phyloP scores from a whole-genome alignment of 1,284 basidiomycete species.

The Heterobasidion occidentale region DNA sequence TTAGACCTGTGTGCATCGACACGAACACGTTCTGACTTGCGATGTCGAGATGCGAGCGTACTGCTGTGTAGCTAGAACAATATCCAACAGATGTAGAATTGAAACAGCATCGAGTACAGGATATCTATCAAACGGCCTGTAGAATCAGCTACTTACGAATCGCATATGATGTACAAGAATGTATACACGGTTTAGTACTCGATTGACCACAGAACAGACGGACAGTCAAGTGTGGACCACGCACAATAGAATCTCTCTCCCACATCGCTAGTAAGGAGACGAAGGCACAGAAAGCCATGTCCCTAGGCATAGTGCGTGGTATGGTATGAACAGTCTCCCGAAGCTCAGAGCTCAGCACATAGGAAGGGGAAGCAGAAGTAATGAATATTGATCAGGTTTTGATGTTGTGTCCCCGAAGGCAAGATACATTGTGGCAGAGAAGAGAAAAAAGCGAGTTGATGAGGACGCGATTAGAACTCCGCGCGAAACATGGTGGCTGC shows the following conservation, averaged over 20 bases:
- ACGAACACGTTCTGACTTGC: too few species aligned
- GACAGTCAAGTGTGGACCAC: conserved; percentile 67
- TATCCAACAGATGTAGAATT: too few species aligned
- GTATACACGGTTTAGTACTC: conserved; percentile 66
- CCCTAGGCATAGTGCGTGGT: conserved; percentile 63
- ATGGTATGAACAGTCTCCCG: conserved; percentile 26
- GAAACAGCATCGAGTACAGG: too few species aligned
- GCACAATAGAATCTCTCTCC: conserved; percentile 37
- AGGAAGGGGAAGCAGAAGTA: not conserved
- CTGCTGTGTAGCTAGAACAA: too few species aligned
- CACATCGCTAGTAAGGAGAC: conserved; percentile 65
- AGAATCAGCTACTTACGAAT: not conserved
- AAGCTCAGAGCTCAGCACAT: conserved; percentile 6
- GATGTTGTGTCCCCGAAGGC: not conserved
- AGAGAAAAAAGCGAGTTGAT: not conserved
- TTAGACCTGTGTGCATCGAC: too few species aligned
- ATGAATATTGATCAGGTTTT: not conserved
- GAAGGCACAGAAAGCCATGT: conserved; percentile 61
- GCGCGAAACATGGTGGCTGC: not conserved
- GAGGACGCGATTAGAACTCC: not conserved
- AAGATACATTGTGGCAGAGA: not conserved
- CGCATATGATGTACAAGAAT: conserved; percentile 18
- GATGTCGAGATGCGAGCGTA: too few species aligned
- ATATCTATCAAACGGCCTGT: too few species aligned
- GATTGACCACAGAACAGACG: conserved; percentile 45